Conservation (phyloP, 2,329 filamentous ascomycete genomes). For the Aspergillus latus region DNA sequence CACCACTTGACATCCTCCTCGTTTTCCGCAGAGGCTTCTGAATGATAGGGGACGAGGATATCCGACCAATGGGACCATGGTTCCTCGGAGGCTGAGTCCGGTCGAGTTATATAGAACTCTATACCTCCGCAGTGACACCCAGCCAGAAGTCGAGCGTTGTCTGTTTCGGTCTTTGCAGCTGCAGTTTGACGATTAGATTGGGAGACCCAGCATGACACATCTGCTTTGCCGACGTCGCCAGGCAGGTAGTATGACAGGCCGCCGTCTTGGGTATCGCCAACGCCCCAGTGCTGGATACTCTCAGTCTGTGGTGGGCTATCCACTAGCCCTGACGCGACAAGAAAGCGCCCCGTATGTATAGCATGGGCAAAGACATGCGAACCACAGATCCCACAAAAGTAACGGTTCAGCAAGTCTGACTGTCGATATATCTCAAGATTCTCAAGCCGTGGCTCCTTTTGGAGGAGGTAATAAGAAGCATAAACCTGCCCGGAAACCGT, state of each 20-base stretch:
- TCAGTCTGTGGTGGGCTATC: constrained; percentile 21
- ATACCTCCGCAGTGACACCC: constrained; percentile 58
- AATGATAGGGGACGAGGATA: constrained; percentile 51
- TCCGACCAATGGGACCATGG: constrained; percentile 55
- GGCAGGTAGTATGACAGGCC: constrained; percentile 30
- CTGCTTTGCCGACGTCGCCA: constrained; percentile 17
- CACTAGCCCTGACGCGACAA: constrained; percentile 37
- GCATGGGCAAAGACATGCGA: constrained; percentile 42
- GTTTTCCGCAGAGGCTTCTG: constrained; percentile 42
- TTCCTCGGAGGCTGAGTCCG: constrained; percentile 47
- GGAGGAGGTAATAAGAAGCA: constrained; percentile 46
- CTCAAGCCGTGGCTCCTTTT: constrained; percentile 34
- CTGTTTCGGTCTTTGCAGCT: neutral
- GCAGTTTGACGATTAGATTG: constrained; percentile 3
- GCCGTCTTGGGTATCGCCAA: constrained; percentile 30
- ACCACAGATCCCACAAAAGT: constrained; percentile 54
- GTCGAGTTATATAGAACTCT: constrained; percentile 58
- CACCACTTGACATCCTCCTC: constrained; percentile 59
- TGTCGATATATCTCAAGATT: constrained; percentile 46
- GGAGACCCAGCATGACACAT: constrained; percentile 24
- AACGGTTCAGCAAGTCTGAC: constrained; percentile 44
- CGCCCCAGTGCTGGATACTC: constrained; percentile 30
- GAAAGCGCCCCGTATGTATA: constrained; percentile 25
- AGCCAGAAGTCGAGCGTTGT: constrained; percentile 39
- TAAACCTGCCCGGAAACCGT: constrained; percentile 50